Evolutionary conservation across 2,329 filamentous ascomycete species (phyloP).

Genomic region (Acrodontium crateriforme): DNA sequence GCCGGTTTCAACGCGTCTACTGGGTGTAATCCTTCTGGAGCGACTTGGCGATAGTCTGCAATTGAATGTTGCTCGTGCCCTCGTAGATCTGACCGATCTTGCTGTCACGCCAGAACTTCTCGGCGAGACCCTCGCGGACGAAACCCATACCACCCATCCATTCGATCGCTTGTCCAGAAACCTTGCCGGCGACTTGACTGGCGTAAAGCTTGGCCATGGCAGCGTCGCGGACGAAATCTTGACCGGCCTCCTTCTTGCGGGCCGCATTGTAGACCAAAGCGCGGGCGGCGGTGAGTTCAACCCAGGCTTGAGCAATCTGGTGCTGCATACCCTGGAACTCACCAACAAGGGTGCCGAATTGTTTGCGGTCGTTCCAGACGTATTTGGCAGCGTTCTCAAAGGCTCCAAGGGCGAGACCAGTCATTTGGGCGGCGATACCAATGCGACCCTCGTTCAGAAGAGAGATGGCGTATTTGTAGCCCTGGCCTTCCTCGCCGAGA

Average conservation of each 20-base stretch:
- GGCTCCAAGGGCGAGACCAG: conserved; percentile 80
- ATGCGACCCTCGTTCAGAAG: conserved; percentile 94
- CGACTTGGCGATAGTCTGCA: conserved; percentile 57
- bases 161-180: conserved; percentile 77
- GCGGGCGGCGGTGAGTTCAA: conserved; percentile 80
- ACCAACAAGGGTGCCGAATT: conserved; percentile 86
- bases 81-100: conserved; percentile 69
- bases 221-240: conserved; percentile 88
- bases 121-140: conserved; percentile 84
- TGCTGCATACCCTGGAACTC: conserved; percentile 99
- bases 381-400: conserved; percentile 92
- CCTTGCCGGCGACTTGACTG: conserved; percentile 79
- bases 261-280: conserved; percentile 92
- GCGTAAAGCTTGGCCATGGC: conserved; percentile 97
- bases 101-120: conserved; percentile 96
- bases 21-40: conserved; percentile 56
- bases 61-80: conserved; percentile 65
- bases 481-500: conserved; percentile 75
- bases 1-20: too few species aligned
- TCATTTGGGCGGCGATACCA: conserved; percentile 98
- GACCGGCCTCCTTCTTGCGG: conserved; percentile 92
- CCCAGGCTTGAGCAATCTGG: conserved; percentile 91
- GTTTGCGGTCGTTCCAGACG: conserved; percentile 95
- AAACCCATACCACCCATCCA: conserved; percentile 99
- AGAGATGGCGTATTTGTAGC: conserved; percentile 95